Conservation (phyloP, 352 stramenopile genomes). For the Phytophthora rubi region DNA sequence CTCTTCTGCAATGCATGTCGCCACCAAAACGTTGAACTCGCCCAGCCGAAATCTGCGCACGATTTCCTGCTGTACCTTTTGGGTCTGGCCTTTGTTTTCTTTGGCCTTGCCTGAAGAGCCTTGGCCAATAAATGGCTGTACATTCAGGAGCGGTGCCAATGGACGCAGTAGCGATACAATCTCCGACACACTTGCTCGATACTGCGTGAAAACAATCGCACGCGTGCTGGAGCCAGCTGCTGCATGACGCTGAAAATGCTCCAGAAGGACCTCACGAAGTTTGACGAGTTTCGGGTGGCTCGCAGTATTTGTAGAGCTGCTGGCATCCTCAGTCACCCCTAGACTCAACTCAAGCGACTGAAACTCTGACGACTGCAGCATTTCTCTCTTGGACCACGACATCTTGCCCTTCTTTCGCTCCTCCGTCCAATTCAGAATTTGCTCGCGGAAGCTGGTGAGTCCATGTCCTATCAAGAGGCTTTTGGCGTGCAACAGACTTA, state of each 20-base stretch:
- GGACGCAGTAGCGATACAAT: constrained; percentile 88
- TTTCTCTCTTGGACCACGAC: constrained; percentile 84
- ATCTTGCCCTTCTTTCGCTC: constrained; percentile 59
- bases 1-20: constrained; percentile 97
- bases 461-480: constrained; percentile 83
- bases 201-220: constrained; percentile 99
- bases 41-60: constrained; percentile 90
- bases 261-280: constrained; percentile 88
- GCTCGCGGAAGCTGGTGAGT: constrained; percentile 75
- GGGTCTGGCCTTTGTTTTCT: constrained; percentile 91
- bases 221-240: constrained; percentile 83
- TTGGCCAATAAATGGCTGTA: constrained; percentile 95
- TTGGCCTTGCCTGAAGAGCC: constrained; percentile 82
- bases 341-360: constrained; percentile 62
- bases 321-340: constrained; percentile 18
- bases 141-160: constrained; percentile 83
- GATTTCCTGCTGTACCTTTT: constrained; percentile 96
- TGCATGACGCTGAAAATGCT: constrained; percentile 85
- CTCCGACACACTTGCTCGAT: constrained; percentile 93
- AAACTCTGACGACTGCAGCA: constrained; percentile 79
- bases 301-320: constrained; percentile 22
- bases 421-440: constrained; percentile 62
- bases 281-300: constrained; percentile 91
- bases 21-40: constrained; percentile 93
- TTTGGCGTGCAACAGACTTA: constrained; percentile 78